phyloP scores from a whole-genome alignment of 2,329 filamentous ascomycete species.

The Cordyceps tenuipes region DNA sequence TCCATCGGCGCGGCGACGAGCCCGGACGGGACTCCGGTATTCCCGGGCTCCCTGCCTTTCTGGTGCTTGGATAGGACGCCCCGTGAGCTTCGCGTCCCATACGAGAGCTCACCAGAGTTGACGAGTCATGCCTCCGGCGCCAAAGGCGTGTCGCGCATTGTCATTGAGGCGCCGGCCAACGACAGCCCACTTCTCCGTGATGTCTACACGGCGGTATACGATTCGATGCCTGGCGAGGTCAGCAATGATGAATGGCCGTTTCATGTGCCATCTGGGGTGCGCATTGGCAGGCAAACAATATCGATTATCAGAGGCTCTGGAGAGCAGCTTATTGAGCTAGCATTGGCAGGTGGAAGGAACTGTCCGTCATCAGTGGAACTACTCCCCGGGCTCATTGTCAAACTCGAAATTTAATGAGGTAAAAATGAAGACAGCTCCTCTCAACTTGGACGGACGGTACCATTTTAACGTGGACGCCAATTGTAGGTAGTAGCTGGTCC shows the following conservation, averaged over 20 bases:
- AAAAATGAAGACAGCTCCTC: not conserved
- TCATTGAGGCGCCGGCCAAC: slow-evolving; percentile 25
- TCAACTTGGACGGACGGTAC: not conserved
- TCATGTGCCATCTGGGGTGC: slow-evolving; percentile 11
- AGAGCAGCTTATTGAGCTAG: slow-evolving; percentile 11
- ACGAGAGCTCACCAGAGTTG: slow-evolving; percentile 17
- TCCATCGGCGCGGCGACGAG: slow-evolving; percentile 39
- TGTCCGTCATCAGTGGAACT: slow-evolving; percentile 16
- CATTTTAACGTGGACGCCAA: not conserved
- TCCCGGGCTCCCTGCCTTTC: slow-evolving; percentile 50
- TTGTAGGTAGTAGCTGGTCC: too few species aligned
- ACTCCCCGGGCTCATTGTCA: slow-evolving; percentile 14
- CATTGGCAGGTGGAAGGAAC: slow-evolving; percentile 10
- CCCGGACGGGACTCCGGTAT: slow-evolving; percentile 18
- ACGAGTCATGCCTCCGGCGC: slow-evolving; percentile 42
- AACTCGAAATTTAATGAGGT: slow-evolving; percentile 10
- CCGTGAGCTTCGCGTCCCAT: slow-evolving; percentile 46
- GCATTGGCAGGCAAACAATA: slow-evolving; percentile 11
- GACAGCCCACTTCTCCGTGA: slow-evolving; percentile 14
- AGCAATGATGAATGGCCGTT: slow-evolving; percentile 11
- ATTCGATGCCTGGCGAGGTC: not conserved
- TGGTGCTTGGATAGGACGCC: slow-evolving; percentile 58
- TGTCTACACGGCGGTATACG: slow-evolving; percentile 24
- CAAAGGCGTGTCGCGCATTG: slow-evolving; percentile 39
- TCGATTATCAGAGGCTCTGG: not conserved